Base-by-base conservation (phyloP, 2,329 filamentous ascomycete species). In the Aspergillus sp. region DNA sequence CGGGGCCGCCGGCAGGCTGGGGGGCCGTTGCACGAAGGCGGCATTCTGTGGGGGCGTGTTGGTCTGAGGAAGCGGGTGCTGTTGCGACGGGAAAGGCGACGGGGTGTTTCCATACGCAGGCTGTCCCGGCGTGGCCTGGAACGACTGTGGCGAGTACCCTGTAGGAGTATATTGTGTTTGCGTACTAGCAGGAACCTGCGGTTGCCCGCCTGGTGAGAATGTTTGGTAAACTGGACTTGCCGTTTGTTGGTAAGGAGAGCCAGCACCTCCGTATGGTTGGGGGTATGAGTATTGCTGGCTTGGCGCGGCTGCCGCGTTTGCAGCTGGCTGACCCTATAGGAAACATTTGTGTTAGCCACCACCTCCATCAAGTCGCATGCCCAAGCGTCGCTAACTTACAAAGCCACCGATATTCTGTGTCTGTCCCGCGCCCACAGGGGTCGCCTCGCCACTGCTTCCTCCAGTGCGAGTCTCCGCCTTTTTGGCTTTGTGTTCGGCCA, bases 401-500 rank as follows among this genome's bases (percentile, higher is more conserved):
- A 84, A 88, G 71, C 80, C 74, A 68, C 77, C 78, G 39, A 84
- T 81, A 54, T 71, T 85, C 58, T 81, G 80, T 18, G 77, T 79
- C 52, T 77, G 74, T 24, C 78, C 79, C 14, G 80, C 79, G 42
- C 75, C 77, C 59, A 79, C 73, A 9, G 85, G 84, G 1, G 86
- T 86, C 51, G 80, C 84, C 62, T 84, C 85, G 52, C 85, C 84
- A 70, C 81, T 86, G 59, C 80, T 81, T 10, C 77, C 77, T 60
- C 79, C 83, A n/a, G 81, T 80, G 29, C 82, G 82, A 66, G 85
- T 83, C 55, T 88, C 85, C 18, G 85, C 86, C 59, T 78, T 84
- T 70, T 86, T 87, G 6, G 87, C 88, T 65, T 89, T 89, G 73
- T 90, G 90, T 68, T 90, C 90, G 9, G 90, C 90, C 59, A 96